Base-by-base conservation (phyloP, 208 protist species). In the Acanthamoeba sp. region DNA sequence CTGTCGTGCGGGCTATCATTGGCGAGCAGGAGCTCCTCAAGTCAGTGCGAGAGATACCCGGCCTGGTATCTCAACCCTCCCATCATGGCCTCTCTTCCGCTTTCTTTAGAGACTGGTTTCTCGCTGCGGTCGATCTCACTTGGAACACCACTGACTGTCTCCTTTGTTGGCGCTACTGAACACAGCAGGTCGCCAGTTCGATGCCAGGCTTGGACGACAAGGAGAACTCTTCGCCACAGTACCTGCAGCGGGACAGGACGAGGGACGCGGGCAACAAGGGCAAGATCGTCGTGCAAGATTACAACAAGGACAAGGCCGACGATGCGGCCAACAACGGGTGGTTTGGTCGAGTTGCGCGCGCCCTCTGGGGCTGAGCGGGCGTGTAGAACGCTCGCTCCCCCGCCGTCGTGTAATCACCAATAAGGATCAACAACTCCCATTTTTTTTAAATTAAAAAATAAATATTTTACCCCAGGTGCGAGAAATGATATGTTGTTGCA, bases 261-360 rank as follows among this genome's bases (percentile, higher is more conserved):
- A 32, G 45, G n/a, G 78, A 87, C 27, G 45, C 78, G 42, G 78
- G 78, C 38, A 87, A 87, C 78, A 87, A 87, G 78, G 78, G 78
- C 78, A 87, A 87, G 78, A 87, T 87, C 42, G 78, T 87, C n/a
- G 38, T 50, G 24, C 78, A 87, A n/a, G 78, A 87, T 45, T 87
- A 59, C 78, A 78, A 78, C 69, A 87, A 59, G 78, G 78, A 50
- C 27, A 50, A 87, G 78, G 18, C 42, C 48, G 78, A 87, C 45
- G 78, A 87, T 10, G 78, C 69, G 6, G 36, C 78, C 78, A 59
- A 34, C 78, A 87, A 59, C 48, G 48, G 45, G 18, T 87, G 78
- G 78, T 87, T 87, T 24, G 78, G 78, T 34, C 78, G 78, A 62
- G 78, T 87, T n/a, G 78, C 78, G 5, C 78, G 78, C 27, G 78